These are phyloP conservation scores for Lentinula edodes DNA, from an alignment of 768 basidiomycete genomes.

Conservation along the genomic window DNA sequence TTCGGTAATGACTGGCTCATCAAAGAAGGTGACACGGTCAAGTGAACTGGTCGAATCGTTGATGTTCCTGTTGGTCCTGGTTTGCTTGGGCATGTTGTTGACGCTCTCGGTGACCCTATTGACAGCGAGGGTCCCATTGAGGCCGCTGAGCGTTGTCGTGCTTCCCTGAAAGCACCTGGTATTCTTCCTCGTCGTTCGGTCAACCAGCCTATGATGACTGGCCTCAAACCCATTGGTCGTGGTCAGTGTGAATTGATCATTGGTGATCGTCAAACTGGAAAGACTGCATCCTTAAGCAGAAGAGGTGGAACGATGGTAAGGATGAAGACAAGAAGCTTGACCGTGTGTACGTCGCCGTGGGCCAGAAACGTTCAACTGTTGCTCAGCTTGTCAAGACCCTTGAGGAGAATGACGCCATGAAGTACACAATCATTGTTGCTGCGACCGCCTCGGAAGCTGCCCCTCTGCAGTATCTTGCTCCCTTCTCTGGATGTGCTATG, in stretches of 20 bases:
- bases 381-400: constrained; percentile 99
- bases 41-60: constrained; percentile 99
- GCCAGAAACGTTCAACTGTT: constrained; percentile 99
- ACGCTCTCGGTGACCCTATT: constrained; percentile 99
- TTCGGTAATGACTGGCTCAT: constrained; percentile 98
- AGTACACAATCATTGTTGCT: constrained; percentile 99
- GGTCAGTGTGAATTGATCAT: constrained; percentile 99
- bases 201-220: constrained; percentile 99
- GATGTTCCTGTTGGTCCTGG: constrained; percentile 98
- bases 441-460: constrained; percentile 99
- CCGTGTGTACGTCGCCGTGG: constrained; percentile 99
- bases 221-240: constrained; percentile 99
- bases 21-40: constrained; percentile 99
- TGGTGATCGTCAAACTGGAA: constrained; percentile 99
- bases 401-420: constrained; percentile 99
- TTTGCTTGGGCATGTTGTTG: constrained; percentile 98
- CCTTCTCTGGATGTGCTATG: constrained; percentile 99
- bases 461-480: constrained; percentile 98
- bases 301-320: constrained; percentile 97
- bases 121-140: constrained; percentile 99
- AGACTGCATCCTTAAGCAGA: constrained; percentile 99
- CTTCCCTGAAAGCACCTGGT: constrained; percentile 98
- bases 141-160: constrained; percentile 90
- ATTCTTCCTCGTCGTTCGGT: constrained; percentile 99
- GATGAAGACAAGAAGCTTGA: constrained; percentile 98